These are phyloP conservation scores for Atkinsonella hypoxylon DNA, from an alignment of 2,329 filamentous ascomycete genomes.

Conservation along the genomic window DNA sequence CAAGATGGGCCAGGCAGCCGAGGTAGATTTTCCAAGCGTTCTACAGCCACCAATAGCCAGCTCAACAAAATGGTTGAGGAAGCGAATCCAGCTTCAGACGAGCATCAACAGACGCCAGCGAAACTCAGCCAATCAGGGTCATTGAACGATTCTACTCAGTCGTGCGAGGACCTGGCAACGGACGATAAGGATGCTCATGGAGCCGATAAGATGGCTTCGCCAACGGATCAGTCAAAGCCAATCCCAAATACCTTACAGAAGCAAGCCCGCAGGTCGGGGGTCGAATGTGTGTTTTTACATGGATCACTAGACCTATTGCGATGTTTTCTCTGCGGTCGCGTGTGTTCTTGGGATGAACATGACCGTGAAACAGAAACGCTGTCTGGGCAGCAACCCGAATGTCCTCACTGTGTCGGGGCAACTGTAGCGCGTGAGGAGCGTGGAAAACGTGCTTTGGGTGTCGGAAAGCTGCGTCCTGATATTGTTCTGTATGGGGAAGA, in stretches of 20 bases:
- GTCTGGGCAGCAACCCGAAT: slow-evolving; percentile 53
- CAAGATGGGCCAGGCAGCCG: slow-evolving; percentile 49
- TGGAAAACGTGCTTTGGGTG: slow-evolving; percentile 54
- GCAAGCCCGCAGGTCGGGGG: slow-evolving; percentile 28
- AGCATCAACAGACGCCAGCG: slow-evolving; percentile 8
- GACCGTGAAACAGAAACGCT: slow-evolving; percentile 44
- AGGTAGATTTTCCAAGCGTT: slow-evolving; percentile 44
- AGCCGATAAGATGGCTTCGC: slow-evolving; percentile 10
- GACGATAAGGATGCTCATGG: slow-evolving; percentile 7
- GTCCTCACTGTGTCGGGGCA: slow-evolving; percentile 51
- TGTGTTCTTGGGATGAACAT: slow-evolving; percentile 47
- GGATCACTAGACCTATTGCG: slow-evolving; percentile 54
- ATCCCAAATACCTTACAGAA: slow-evolving; percentile 9
- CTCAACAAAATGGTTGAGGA: slow-evolving; percentile 27
- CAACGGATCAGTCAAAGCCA: slow-evolving; percentile 11
- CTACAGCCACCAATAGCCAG: slow-evolving; percentile 22
- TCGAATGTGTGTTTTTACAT: slow-evolving; percentile 59
- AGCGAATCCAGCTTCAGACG: slow-evolving; percentile 8
- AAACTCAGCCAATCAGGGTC: slow-evolving; percentile 4
- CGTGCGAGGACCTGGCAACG: slow-evolving; percentile 2
- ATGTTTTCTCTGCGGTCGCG: slow-evolving; percentile 49
- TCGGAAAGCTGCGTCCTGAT: slow-evolving; percentile 58
- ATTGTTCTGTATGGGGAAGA: slow-evolving; percentile 67
- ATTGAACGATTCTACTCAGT: slow-evolving; percentile 5
- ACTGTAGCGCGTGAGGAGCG: slow-evolving; percentile 50